phyloP scores from a whole-genome alignment of 768 basidiomycete genomes.

The Rhodotorula taiwanensis region DNA sequence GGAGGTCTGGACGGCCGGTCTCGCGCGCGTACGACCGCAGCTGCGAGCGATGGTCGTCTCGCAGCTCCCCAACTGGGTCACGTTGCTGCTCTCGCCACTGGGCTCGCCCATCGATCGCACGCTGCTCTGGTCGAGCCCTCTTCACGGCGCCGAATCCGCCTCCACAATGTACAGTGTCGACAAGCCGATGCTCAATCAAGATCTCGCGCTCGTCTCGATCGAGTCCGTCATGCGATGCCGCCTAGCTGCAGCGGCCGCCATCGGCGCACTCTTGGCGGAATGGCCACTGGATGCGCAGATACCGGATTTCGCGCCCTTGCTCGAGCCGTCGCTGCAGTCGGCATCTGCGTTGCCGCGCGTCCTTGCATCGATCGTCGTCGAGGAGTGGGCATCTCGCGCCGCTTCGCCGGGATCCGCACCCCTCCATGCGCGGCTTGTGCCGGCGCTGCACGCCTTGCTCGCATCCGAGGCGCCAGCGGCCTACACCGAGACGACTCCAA shows the following conservation, averaged over 20 bases:
- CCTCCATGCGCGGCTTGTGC: conserved; percentile 54
- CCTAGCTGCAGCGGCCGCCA: conserved; percentile 65
- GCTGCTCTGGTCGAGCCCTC: conserved; percentile 58
- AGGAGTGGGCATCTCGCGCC: no score
- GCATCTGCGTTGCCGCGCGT: conserved; percentile 87
- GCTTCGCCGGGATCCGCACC: conserved; percentile 47
- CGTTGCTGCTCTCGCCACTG: conserved; percentile 79
- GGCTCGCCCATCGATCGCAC: conserved; percentile 66
- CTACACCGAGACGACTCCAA: conserved; percentile 84
- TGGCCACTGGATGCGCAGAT: conserved; percentile 49
- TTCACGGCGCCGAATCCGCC: conserved; percentile 47
- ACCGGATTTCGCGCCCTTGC: conserved; percentile 64
- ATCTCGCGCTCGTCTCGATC: conserved; percentile 68
- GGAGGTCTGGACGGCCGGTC: conserved; percentile 61
- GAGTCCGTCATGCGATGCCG: conserved; percentile 74
- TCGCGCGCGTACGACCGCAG: conserved; percentile 25
- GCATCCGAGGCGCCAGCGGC: conserved; percentile 67
- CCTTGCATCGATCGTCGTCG: conserved; percentile 72
- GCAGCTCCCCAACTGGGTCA: conserved; percentile 59
- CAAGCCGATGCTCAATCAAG: conserved; percentile 88
- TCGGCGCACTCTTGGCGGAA: conserved; percentile 49
- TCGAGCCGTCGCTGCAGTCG: conserved; percentile 68
- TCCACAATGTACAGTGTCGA: conserved; percentile 75
- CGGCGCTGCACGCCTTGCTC: conserved; percentile 51
- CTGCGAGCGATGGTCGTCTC: neutral